These are phyloP conservation scores for Scutellaria galericulata DNA, from an alignment of 257 asterid species.

Conservation along the genomic window DNA sequence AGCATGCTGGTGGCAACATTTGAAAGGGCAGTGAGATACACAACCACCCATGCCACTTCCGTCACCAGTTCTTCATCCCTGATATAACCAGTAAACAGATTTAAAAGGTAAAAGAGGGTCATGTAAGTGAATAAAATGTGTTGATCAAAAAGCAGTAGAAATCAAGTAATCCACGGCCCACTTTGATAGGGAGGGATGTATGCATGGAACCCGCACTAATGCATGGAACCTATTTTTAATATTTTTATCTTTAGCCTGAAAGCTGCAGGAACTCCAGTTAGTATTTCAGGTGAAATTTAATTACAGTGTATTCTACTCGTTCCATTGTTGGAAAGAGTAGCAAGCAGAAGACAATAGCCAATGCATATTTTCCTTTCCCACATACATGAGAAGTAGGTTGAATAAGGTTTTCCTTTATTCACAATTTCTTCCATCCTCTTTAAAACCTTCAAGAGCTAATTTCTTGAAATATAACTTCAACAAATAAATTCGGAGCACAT, in stretches of 20 bases:
- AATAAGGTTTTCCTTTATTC: neutral
- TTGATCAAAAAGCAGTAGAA: conserved; percentile 5
- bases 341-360: neutral
- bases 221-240: neutral
- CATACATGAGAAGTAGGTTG: neutral
- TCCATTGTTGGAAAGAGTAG: conserved; percentile 10
- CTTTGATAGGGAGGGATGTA: neutral
- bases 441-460: neutral
- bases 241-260: neutral
- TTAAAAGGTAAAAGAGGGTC: conserved; percentile 23
- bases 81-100: conserved; percentile 38
- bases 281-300: conserved; percentile 1
- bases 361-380: neutral
- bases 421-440: neutral
- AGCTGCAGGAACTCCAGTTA: neutral
- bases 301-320: neutral
- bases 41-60: conserved; percentile 98
- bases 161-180: conserved; percentile 1
- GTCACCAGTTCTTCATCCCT: conserved; percentile 96
- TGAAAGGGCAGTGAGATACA: conserved; percentile 94
- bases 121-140: neutral
- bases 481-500: neutral
- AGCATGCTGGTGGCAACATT: conserved; percentile 75
- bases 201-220: neutral
- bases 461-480: conserved; percentile 1